phyloP scores from a whole-genome alignment of 2,329 filamentous ascomycete genomes.

The Trichoderma aggressivum region DNA sequence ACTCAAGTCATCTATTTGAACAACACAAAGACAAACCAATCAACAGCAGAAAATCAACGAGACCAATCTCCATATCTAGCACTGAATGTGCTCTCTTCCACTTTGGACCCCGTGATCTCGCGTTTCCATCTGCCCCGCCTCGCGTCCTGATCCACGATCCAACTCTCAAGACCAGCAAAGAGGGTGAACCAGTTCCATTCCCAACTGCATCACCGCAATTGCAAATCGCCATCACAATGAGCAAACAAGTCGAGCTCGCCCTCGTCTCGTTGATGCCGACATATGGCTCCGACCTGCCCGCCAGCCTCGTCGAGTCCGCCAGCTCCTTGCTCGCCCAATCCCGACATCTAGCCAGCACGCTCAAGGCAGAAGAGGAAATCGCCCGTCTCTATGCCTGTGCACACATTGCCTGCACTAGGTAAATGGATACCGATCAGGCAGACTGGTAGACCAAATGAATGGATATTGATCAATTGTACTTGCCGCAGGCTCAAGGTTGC shows the following conservation, averaged over 20 bases:
- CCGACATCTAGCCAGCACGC: conserved; percentile 67
- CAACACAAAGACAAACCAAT: not conserved
- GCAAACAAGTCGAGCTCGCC: conserved; percentile 68
- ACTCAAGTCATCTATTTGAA: not conserved
- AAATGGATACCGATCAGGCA: conserved; percentile 22
- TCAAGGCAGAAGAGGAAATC: conserved; percentile 84
- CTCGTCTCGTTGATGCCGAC: conserved; percentile 73
- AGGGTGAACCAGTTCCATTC: not conserved
- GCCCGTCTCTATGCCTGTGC: conserved; percentile 81
- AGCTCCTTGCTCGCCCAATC: conserved; percentile 76
- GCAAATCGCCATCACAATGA: conserved; percentile 52
- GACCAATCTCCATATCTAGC: not conserved
- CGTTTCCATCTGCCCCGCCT: conserved; percentile 9
- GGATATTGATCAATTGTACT: not conserved
- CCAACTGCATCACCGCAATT: not conserved
- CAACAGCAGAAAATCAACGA: not conserved
- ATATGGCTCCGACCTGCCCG: conserved; percentile 63
- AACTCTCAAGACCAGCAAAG: not conserved
- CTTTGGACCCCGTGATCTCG: conserved; percentile 16
- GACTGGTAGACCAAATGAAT: accelerated
- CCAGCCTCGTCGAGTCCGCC: conserved; percentile 67
- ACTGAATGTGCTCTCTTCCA: not conserved
- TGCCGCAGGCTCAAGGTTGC: conserved; percentile 63
- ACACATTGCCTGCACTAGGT: conserved; percentile 87
- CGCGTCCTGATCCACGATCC: not conserved